Conservation (phyloP, 805 yeast species). For the Metschnikowia lachancei region DNA sequence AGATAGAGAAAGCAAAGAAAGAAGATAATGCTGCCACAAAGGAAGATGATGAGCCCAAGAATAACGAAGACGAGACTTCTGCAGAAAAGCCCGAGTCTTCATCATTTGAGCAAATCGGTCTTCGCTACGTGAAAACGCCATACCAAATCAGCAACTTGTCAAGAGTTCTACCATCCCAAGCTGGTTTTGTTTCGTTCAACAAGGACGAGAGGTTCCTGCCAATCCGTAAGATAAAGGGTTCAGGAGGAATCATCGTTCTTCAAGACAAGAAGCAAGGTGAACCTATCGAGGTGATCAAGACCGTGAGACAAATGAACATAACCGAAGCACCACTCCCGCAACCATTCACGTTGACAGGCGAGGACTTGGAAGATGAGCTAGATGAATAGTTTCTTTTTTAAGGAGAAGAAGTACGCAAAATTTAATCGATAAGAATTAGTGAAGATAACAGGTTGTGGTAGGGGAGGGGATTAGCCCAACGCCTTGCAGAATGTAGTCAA, state of each 20-base stretch:
- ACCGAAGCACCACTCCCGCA: slow-evolving; percentile 74
- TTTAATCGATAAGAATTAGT: background rate
- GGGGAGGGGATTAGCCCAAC: too few species aligned
- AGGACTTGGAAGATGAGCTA: slow-evolving; percentile 45
- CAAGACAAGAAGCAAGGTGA: slow-evolving; percentile 61
- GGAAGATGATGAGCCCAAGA: slow-evolving; percentile 17
- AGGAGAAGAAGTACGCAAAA: slow-evolving; percentile 1
- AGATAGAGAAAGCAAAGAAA: slow-evolving; percentile 15
- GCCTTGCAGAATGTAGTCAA: too few species aligned
- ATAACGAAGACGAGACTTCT: slow-evolving; percentile 20
- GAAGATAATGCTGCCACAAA: slow-evolving; percentile 1
- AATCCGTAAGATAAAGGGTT: slow-evolving; percentile 68
- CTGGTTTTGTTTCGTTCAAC: slow-evolving; percentile 74
- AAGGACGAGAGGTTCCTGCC: slow-evolving; percentile 79
- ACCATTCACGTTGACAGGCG: slow-evolving; percentile 61
- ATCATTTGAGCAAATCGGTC: slow-evolving; percentile 34
- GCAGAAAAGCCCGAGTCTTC: slow-evolving; percentile 21
- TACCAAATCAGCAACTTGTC: slow-evolving; percentile 75
- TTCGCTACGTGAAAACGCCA: slow-evolving; percentile 59
- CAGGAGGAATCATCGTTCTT: slow-evolving; percentile 70
- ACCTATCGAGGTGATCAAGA: slow-evolving; percentile 66
- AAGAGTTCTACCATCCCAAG: slow-evolving; percentile 86
- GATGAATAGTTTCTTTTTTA: background rate
- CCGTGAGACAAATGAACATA: slow-evolving; percentile 74
- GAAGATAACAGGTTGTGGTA: too few species aligned